Evolutionary conservation across 768 basidiomycete species (phyloP).

Genomic region (Fistulinella prunicolor): DNA sequence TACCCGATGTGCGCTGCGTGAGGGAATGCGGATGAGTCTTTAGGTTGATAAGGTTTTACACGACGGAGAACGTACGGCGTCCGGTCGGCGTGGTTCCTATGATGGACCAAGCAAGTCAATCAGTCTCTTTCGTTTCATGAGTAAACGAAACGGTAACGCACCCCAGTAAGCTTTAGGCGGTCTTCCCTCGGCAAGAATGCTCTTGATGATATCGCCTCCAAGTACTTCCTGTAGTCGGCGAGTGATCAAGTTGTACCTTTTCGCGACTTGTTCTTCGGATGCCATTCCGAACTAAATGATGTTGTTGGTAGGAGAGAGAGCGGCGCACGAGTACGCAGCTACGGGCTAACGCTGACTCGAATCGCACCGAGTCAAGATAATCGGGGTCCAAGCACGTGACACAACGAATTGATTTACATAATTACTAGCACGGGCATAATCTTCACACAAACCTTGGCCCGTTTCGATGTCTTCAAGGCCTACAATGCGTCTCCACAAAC

Average conservation of each 20-base stretch:
- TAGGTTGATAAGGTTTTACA: not conserved
- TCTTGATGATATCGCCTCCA: constrained; percentile 79
- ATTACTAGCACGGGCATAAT: too few relatives aligned
- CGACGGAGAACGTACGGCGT: constrained; percentile 62
- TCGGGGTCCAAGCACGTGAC: not conserved
- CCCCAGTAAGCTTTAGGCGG: constrained; percentile 92
- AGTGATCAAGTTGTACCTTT: constrained; percentile 80
- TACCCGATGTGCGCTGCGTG: constrained; percentile 90
- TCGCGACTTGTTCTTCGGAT: constrained; percentile 29
- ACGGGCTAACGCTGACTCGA: constrained; percentile 10
- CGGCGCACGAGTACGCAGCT: not conserved
- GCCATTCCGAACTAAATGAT: constrained; percentile 25
- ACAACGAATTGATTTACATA: too few relatives aligned
- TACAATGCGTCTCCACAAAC: constrained; percentile 34
- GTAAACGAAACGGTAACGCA: constrained; percentile 24
- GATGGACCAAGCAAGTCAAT: not conserved
- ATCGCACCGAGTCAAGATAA: not conserved
- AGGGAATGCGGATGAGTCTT: not conserved
- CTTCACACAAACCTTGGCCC: constrained; percentile 47
- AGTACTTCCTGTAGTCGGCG: constrained; percentile 84
- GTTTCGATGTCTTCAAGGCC: constrained; percentile 72
- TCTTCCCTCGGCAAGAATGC: constrained; percentile 72
- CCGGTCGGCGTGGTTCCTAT: constrained; percentile 92
- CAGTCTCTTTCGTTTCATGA: not conserved
- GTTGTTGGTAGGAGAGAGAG: constrained; percentile 6